A percentile compares a stretch with the other conserved stretches of the same genome.
Evolutionary conservation across 1,284 basidiomycete genomes (phyloP).

Genomic region (Pulchroboletus neoregius): DNA sequence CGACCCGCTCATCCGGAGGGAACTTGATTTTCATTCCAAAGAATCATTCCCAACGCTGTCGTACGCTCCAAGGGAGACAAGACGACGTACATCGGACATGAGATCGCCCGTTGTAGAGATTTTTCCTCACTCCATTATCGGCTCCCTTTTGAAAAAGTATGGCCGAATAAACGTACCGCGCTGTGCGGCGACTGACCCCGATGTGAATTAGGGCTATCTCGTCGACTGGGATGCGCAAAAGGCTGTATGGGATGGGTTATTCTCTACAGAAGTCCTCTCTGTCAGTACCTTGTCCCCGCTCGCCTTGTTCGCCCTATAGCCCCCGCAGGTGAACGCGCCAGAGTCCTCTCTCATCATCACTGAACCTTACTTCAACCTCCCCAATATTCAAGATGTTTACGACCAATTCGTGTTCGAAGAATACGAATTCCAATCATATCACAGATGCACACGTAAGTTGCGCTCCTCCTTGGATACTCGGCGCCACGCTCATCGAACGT

Average conservation of each 20-base stretch:
- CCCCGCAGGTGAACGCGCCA: conserved; percentile 62
- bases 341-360: conserved; percentile 79
- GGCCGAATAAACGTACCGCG: conserved; percentile 5
- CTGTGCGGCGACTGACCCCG: conserved; percentile 11
- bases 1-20: neutral
- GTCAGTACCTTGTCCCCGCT: conserved; percentile 42
- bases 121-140: conserved; percentile 77
- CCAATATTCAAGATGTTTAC: conserved; percentile 86
- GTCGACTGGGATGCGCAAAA: conserved; percentile 93
- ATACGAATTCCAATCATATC: conserved; percentile 86
- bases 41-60: conserved; percentile 75
- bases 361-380: conserved; percentile 91
- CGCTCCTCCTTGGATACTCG: conserved; percentile 16
- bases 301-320: conserved; percentile 1
- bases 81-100: conserved; percentile 76
- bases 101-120: conserved; percentile 71
- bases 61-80: conserved; percentile 79
- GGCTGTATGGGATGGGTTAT: conserved; percentile 84
- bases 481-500: conserved; percentile 18
- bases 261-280: conserved; percentile 65
- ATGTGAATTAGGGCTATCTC: conserved; percentile 67
- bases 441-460: conserved; percentile 73
- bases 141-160: conserved; percentile 81
- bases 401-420: conserved; percentile 96
- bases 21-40: conserved; percentile 30